A percentile compares a stretch with the other conserved stretches of the same genome.
Conservation (phyloP, 116 monocot species). For the Trichopus zeylanicus region DNA sequence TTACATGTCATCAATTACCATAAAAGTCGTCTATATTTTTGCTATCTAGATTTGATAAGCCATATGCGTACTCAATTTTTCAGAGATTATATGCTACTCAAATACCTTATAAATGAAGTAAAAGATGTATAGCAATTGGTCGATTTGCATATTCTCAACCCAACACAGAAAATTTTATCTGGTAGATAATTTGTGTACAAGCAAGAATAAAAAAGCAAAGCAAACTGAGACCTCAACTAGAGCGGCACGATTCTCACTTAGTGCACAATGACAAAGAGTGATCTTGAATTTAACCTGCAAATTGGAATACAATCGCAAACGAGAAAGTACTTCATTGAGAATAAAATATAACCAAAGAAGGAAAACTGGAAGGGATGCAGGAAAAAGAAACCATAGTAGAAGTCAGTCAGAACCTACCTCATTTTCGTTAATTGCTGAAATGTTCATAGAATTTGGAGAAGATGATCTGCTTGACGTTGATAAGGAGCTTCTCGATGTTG, state of each 20-base stretch:
- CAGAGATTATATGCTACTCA: background rate
- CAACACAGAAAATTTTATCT: background rate
- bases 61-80: background rate
- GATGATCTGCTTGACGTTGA: constrained; percentile 66
- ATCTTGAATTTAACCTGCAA: constrained; percentile 93
- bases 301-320: too few species aligned
- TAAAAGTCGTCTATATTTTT: too few species aligned
- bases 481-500: constrained; percentile 55
- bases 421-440: constrained; percentile 74
- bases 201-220: background rate
- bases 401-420: constrained; percentile 49
- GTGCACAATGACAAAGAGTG: constrained; percentile 74
- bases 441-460: constrained; percentile 75
- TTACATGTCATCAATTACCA: too few species aligned
- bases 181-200: background rate
- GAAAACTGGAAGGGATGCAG: background rate
- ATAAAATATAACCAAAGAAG: background rate
- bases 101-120: background rate
- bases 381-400: background rate
- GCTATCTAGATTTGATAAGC: too few species aligned
- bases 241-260: constrained; percentile 87
- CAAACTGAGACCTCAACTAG: constrained; percentile 62
- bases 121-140: background rate
- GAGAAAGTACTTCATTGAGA: too few species aligned
- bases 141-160: background rate